Percentiles rank a stretch among this genome's conserved stretches.
Evolutionary conservation across 805 yeast species (phyloP).

Genomic region (Starmera caribaea): DNA sequence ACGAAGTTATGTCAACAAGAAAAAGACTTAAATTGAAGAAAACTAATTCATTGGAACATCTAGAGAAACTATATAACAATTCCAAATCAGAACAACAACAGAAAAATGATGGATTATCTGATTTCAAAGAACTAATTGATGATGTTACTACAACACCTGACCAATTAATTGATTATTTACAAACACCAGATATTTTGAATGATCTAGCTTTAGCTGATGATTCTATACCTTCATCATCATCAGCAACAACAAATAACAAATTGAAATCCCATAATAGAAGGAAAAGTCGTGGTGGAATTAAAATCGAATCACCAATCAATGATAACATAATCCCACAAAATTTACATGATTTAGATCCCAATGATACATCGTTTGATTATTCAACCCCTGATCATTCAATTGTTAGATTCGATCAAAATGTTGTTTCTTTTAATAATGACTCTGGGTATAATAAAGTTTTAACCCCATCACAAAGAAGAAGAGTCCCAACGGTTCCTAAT

Average conservation of each 20-base stretch:
- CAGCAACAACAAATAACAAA: not conserved
- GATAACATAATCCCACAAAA: no score
- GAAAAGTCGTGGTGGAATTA: conserved; percentile 17
- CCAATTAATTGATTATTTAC: no score
- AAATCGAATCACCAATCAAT: no score
- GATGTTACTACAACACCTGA: conserved; percentile 14
- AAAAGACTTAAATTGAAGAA: conserved; percentile 9
- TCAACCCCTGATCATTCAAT: conserved; percentile 5
- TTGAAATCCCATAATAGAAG: conserved; percentile 15
- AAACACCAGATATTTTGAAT: not conserved
- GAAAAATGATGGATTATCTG: conserved; percentile 1
- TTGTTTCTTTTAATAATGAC: not conserved
- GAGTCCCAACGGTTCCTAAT: conserved; percentile 16
- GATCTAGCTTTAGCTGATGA: conserved; percentile 8
- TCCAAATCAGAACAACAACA: not conserved
- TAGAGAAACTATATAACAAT: conserved; percentile 8
- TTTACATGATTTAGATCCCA: no score
- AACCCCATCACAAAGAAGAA: conserved; percentile 17
- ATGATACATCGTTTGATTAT: no score
- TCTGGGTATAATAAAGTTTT: conserved; percentile 2
- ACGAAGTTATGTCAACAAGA: not conserved
- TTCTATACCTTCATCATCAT: conserved; percentile 1
- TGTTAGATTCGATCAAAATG: conserved; percentile 13
- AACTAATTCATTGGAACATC: conserved; percentile 2
- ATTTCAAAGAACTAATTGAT: conserved; percentile 12